Percentiles rank a stretch among this genome's conserved stretches.
These are phyloP conservation scores for Ophiorrhiza pumila DNA, from an alignment of 257 asterid species.

Conservation along the genomic window DNA sequence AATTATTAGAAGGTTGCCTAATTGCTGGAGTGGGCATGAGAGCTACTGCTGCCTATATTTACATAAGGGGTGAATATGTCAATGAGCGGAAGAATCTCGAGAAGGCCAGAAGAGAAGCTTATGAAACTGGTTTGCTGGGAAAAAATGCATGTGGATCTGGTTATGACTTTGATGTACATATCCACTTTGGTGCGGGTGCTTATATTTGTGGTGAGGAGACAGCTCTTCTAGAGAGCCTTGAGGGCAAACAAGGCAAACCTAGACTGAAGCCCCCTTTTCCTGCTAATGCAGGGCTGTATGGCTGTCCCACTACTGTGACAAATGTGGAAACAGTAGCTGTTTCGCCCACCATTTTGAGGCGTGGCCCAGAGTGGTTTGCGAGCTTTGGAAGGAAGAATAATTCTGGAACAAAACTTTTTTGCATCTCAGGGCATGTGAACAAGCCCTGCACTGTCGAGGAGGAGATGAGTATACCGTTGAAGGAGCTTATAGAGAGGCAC, in stretches of 20 bases:
- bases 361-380: constrained; percentile 99
- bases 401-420: constrained; percentile 87
- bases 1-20: constrained; percentile 89
- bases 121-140: constrained; percentile 81
- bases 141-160: constrained; percentile 98
- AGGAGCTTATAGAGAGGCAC: constrained; percentile 86
- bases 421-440: constrained; percentile 96
- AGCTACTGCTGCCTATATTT: constrained; percentile 91
- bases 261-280: constrained; percentile 99
- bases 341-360: constrained; percentile 93
- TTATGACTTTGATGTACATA: constrained; percentile 90
- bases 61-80: constrained; percentile 96
- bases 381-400: constrained; percentile 96
- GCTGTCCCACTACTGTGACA: constrained; percentile 97
- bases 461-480: constrained; percentile 95
- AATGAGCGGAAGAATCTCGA: constrained; percentile 82
- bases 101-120: constrained; percentile 91
- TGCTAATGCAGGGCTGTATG: constrained; percentile 93
- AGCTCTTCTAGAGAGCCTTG: constrained; percentile 96
- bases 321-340: constrained; percentile 98
- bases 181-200: constrained; percentile 98
- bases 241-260: constrained; percentile 98
- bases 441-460: constrained; percentile 99
- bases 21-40: constrained; percentile 99
- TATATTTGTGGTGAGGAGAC: constrained; percentile 99